Conservation (phyloP, 75 land plant genomes). For the Chamaecyparis obtusa region DNA sequence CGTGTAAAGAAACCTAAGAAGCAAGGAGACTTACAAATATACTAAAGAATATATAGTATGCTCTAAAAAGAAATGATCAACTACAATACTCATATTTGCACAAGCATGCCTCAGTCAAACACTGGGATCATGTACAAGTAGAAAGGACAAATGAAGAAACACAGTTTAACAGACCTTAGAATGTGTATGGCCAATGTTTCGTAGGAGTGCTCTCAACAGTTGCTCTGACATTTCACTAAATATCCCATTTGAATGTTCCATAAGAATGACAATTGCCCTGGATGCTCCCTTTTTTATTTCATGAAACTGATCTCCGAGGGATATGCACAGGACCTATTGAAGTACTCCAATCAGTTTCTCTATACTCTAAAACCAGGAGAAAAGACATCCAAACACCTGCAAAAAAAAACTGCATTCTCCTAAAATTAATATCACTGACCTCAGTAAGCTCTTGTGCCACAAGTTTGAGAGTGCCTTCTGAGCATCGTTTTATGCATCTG, state of each 20-base stretch:
- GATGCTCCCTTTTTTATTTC: constrained; percentile 36
- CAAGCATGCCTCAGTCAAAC: neutral
- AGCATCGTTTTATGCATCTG: constrained; percentile 20
- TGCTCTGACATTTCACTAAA: constrained; percentile 26
- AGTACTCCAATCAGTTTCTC: neutral
- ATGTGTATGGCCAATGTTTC: constrained; percentile 31
- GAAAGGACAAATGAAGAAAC: neutral
- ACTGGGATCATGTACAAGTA: neutral
- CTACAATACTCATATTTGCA: neutral
- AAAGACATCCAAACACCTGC: neutral
- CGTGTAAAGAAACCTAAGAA: neutral
- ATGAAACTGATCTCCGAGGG: constrained; percentile 31
- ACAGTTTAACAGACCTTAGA: constrained; percentile 18
- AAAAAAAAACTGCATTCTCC: neutral
- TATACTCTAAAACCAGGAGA: neutral
- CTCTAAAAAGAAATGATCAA: neutral
- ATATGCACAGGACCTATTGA: constrained; percentile 23
- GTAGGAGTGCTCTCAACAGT: constrained; percentile 27
- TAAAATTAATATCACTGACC: constrained; percentile 14
- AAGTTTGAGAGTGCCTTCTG: constrained; percentile 7
- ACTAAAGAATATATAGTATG: neutral
- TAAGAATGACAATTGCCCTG: constrained; percentile 13
- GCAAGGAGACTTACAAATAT: neutral
- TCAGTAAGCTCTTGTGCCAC: constrained; percentile 8
- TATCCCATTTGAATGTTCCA: constrained; percentile 6